These are phyloP conservation scores for Garcia nutans DNA, from an alignment of 345 rosid species.

Conservation along the genomic window DNA sequence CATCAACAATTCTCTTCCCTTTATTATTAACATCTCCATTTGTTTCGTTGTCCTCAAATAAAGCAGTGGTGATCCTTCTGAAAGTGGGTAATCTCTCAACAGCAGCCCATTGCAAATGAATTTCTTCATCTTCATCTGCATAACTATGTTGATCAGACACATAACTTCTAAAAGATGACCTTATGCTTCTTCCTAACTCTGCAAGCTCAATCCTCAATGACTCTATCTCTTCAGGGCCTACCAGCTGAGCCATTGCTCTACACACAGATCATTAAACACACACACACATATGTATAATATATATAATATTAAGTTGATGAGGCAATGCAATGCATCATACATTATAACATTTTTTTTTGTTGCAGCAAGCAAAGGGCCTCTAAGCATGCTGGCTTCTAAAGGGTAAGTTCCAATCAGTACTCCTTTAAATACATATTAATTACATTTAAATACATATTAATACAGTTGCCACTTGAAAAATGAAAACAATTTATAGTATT, in stretches of 20 bases:
- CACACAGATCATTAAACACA: too few relatives aligned
- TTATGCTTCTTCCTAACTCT: constrained; percentile 62
- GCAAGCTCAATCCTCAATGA: constrained; percentile 56
- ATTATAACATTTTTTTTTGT: neutral
- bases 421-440: too few relatives aligned
- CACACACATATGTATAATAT: too few relatives aligned
- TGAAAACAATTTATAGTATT: too few relatives aligned
- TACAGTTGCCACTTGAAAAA: too few relatives aligned
- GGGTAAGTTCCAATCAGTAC: too few relatives aligned
- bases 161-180: constrained; percentile 55
- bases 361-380: neutral
- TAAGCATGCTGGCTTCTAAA: neutral
- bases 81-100: constrained; percentile 68
- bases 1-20: constrained; percentile 45
- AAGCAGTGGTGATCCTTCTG: constrained; percentile 53
- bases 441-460: too few relatives aligned
- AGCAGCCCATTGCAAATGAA: constrained; percentile 59
- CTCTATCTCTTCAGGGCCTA: constrained; percentile 60
- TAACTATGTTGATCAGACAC: constrained; percentile 24
- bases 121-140: constrained; percentile 36
- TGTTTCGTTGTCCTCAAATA: constrained; percentile 31
- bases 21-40: constrained; percentile 11
- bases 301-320: neutral
- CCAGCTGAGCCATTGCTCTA: constrained; percentile 49
- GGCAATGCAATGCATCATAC: constrained; percentile 10